Conservation (phyloP, 1,139 yeast species). For the Kazachstania sp. region DNA sequence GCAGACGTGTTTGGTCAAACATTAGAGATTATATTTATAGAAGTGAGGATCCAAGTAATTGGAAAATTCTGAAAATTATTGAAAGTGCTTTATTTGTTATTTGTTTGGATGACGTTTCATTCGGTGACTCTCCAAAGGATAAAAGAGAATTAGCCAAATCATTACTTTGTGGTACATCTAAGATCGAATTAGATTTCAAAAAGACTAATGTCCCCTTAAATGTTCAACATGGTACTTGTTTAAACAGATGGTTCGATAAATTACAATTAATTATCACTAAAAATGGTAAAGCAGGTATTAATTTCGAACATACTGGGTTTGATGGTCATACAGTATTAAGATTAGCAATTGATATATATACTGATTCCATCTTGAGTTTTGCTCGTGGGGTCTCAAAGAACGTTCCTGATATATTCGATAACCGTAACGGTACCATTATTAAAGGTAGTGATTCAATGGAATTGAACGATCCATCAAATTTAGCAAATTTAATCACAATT, state of each 20-base stretch:
- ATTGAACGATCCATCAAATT: background rate
- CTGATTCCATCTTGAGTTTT: constrained; percentile 80
- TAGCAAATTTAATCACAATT: constrained; percentile 43
- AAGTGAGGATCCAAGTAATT: constrained; percentile 41
- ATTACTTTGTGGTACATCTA: constrained; percentile 81
- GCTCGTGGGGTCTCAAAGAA: constrained; percentile 76
- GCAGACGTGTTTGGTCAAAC: constrained; percentile 76
- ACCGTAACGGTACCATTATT: constrained; percentile 11
- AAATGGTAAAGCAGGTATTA: constrained; percentile 88
- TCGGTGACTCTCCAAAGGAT: constrained; percentile 37
- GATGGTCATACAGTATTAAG: constrained; percentile 91
- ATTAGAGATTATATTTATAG: constrained; percentile 47
- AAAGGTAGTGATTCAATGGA: background rate
- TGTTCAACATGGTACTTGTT: constrained; percentile 86
- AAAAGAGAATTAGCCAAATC: constrained; percentile 66
- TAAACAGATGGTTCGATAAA: constrained; percentile 93
- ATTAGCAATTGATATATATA: constrained; percentile 81
- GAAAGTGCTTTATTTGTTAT: constrained; percentile 77
- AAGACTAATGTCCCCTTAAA: constrained; percentile 40
- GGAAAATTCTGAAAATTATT: constrained; percentile 61
- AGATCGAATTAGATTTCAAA: constrained; percentile 22
- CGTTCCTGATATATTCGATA: constrained; percentile 50
- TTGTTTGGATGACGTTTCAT: constrained; percentile 70
- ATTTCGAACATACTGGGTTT: constrained; percentile 91
- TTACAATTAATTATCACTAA: constrained; percentile 81